Base-by-base conservation (phyloP, 345 rosid species). In the Diplotaxis tenuifolia region DNA sequence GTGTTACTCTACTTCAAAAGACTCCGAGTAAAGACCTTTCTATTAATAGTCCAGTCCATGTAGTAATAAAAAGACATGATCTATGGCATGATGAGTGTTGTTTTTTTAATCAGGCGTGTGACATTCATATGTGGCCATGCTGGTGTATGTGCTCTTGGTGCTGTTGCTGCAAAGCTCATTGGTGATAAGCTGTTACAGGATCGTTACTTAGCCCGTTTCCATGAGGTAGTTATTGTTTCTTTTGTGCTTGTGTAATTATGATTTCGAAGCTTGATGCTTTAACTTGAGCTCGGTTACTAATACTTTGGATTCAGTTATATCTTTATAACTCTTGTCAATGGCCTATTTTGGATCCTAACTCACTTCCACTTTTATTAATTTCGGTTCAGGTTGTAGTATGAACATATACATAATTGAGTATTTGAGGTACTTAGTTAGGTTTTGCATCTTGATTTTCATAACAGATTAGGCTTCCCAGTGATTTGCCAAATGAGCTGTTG, bases 71-170 rank as follows among this genome's bases (percentile, higher is more conserved):
- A 21, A 21, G 27, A 49, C 21, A 16, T 49, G 4, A 38, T n/a
- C n/a, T n/a, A n/a, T n/a, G n/a, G 19, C 50, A 21, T 54, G 54
- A 25, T 49, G 16, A 49, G 25, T 60, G 19, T 1, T 50, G 6
- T 29, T 29, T 29, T 29, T 50, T 18, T 18, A 1, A n/a, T 27
- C 65, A 86, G 92, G 79, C 83, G 71, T 53, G 89, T 81, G 61
- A 84, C 96, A 9, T 89, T 87, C 60, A 34, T 86, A 45, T 83
- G 89, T 71, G 96, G 92, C 7, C 72, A 74, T 49, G 85, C 89
- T 71, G 90, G 89, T 53, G 84, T 87, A 12, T 87, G 81, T 81
- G 92, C 92, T 77, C 89, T 87, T 75, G 96, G 88, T 65, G 90
- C 89, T 74, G 90, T 84, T 20, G 82, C 72, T 2, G 87, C 90